Evolutionary conservation across 768 basidiomycete species (phyloP).

Genomic region (Leucogyrophana mollusca): DNA sequence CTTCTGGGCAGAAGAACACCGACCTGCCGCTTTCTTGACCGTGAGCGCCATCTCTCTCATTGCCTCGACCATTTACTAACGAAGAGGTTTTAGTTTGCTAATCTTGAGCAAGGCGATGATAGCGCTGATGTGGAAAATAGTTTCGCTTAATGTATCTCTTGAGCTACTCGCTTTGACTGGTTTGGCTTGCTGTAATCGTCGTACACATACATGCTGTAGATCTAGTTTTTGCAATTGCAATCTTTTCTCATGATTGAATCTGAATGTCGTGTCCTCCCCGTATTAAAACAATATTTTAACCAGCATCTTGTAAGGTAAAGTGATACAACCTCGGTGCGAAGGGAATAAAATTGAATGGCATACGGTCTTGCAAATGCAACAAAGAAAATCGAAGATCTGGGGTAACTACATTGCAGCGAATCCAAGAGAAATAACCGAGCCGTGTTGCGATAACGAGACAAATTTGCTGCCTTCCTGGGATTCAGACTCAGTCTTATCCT

Average conservation of each 20-base stretch:
- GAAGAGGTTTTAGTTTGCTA: constrained; percentile 66
- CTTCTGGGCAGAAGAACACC: constrained; percentile 96
- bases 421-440: constrained; percentile 54
- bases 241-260: constrained; percentile 1
- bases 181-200: constrained; percentile 5
- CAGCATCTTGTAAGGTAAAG: constrained; percentile 2
- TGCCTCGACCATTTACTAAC: not conserved
- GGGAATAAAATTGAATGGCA: not conserved
- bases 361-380: constrained; percentile 1
- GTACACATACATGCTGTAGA: constrained; percentile 14
- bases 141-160: constrained; percentile 62
- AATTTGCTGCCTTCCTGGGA: constrained; percentile 11
- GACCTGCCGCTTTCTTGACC: constrained; percentile 91
- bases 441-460: constrained; percentile 45
- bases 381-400: constrained; percentile 14
- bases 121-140: constrained; percentile 95
- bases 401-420: constrained; percentile 37
- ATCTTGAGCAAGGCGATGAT: constrained; percentile 86
- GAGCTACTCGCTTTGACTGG: constrained; percentile 1
- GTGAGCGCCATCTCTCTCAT: constrained; percentile 42
- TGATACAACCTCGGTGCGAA: not conserved
- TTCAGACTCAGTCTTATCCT: constrained; percentile 11
- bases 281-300: too few relatives aligned
- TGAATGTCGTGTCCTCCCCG: too few relatives aligned
- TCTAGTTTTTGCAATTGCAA: constrained; percentile 11